Base-by-base conservation (phyloP, 768 basidiomycete genomes). In the Rhodotorula taiwanensis region DNA sequence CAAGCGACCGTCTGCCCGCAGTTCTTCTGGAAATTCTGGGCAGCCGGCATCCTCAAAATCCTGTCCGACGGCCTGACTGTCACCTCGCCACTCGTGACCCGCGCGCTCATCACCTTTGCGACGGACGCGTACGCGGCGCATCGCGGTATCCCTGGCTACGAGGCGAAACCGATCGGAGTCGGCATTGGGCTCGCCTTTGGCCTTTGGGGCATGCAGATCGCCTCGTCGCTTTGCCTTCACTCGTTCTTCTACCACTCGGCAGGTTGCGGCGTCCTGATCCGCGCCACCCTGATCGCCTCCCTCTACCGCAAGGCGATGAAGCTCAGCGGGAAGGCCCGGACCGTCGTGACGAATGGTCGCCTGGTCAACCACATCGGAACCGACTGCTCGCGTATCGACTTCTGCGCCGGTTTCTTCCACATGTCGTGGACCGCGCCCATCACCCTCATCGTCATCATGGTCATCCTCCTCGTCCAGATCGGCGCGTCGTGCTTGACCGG, bases 311-410 rank as follows among this genome's bases (percentile, higher is more conserved):
- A 86, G 47, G 85, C 86, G 2, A 79, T 95, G 28, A 81, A 79
- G 31, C 80, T 97, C 36, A 86, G 87, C 4, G 82, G 87, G 23
- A 85, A 88, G 45, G 83, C 89, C 10, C 83, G 93, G 11, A 84
- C 84, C 2, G 84, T 82, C 14, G 80, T 93, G 47, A 83, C 88
- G 2, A 95, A 89, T 71, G 93, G 91, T 27, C 87, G 87, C 73
- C 81, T 95, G 16, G 86, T 95, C 66, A 93, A 91, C 69, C 90
- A 94, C 77, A 93, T 98, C 64, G 90, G 88, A 9, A 89, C 88
- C 1, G 90, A 92, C 73, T 84, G 93, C 27, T 90, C 87, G 33
- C 83, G 92, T 27, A 88, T 97, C 73, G 91, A 97, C 73, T 95
- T 91, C 70, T 86, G 86, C 80, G 84, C 25, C 43, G 77, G 43